Evolutionary conservation across 768 basidiomycete genomes (phyloP).

Genomic region (Auricularia cornea): DNA sequence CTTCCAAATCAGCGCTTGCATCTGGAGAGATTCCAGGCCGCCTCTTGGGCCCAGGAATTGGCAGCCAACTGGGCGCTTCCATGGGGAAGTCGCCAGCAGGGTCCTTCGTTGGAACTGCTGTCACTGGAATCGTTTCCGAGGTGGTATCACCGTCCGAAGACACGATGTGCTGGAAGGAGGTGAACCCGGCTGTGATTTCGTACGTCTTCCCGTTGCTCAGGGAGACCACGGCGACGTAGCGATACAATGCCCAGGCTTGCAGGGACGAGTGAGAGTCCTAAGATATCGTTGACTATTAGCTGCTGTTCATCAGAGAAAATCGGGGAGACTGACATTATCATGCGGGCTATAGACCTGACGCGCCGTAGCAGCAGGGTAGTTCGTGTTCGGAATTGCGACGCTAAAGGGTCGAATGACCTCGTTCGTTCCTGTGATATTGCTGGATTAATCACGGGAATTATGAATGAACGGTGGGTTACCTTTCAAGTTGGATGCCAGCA

Average conservation of each 20-base stretch:
- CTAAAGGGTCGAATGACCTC: neutral
- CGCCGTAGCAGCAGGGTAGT: neutral
- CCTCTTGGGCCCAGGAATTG: too few relatives aligned
- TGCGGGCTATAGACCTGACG: neutral
- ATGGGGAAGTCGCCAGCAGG: neutral
- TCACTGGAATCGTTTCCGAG: neutral
- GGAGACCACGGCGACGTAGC: neutral
- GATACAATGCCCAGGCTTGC: neutral
- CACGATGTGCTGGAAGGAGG: neutral
- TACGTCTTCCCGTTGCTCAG: neutral
- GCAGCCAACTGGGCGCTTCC: too few relatives aligned
- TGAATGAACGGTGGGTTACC: too few relatives aligned
- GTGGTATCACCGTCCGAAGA: neutral
- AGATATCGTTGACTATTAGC: neutral
- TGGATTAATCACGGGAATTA: too few relatives aligned
- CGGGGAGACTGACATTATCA: neutral
- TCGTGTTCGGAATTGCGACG: neutral
- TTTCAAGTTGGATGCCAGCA: too few relatives aligned
- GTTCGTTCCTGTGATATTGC: too few relatives aligned
- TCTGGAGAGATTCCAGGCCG: too few relatives aligned
- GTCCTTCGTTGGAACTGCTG: neutral
- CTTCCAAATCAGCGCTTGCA: too few relatives aligned
- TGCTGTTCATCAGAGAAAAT: neutral
- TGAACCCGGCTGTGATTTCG: neutral
- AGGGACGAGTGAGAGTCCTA: neutral